phyloP scores from a whole-genome alignment of 2,329 filamentous ascomycete species.

The Venturia pyrina region DNA sequence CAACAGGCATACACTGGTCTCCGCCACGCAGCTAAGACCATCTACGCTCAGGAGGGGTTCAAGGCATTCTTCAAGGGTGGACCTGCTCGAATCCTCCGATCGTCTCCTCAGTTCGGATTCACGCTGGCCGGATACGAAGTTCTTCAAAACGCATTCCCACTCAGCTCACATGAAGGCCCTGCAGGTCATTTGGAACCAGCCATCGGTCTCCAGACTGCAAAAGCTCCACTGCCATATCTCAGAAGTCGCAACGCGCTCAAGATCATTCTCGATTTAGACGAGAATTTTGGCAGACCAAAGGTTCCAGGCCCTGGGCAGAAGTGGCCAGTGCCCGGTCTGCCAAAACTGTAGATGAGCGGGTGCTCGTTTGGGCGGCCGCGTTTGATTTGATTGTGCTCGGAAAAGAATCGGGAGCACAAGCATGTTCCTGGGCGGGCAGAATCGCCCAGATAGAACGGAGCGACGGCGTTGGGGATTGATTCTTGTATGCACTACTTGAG shows the following conservation, averaged over 20 bases:
- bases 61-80: constrained; percentile 98
- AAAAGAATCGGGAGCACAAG: neutral
- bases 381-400: neutral
- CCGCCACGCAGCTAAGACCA: constrained; percentile 72
- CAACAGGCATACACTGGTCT: constrained; percentile 81
- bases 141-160: constrained; percentile 67
- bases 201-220: constrained; percentile 53
- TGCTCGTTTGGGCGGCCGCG: neutral
- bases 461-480: neutral
- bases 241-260: constrained; percentile 85
- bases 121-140: constrained; percentile 93
- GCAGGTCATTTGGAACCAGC: constrained; percentile 52
- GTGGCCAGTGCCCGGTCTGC: neutral
- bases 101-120: constrained; percentile 95
- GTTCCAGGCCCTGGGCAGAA: constrained; percentile 29
- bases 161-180: constrained; percentile 29
- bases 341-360: neutral
- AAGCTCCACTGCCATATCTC: constrained; percentile 53
- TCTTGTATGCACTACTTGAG: neutral
- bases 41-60: constrained; percentile 87
- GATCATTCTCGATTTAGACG: constrained; percentile 87
- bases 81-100: constrained; percentile 86
- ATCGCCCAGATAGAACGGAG: neutral
- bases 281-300: constrained; percentile 75
- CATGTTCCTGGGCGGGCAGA: neutral